Evolutionary conservation across 208 protist species (phyloP).

Genomic region (Trypanosoma congolense): DNA sequence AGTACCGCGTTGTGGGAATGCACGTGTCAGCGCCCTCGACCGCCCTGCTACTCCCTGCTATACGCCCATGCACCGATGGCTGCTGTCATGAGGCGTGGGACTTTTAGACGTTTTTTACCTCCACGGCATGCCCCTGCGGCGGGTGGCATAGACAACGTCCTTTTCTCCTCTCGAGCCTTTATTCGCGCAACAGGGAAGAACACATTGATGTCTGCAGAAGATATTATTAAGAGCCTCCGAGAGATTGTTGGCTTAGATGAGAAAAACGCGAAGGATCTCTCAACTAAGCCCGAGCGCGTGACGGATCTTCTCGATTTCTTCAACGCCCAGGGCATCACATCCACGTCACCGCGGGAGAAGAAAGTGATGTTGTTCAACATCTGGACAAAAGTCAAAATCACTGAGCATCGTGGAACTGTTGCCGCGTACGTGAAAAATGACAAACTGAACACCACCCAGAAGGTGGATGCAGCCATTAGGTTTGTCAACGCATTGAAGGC

Average conservation of each 20-base stretch:
- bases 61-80: not conserved
- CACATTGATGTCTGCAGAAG: constrained; percentile 18
- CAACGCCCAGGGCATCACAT: constrained; percentile 34
- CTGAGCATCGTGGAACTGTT: constrained; percentile 60
- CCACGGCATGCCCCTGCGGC: not conserved
- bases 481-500: constrained; percentile 60
- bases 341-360: constrained; percentile 52
- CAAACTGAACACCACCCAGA: constrained; percentile 78
- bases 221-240: constrained; percentile 45
- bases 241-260: constrained; percentile 82
- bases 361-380: constrained; percentile 87
- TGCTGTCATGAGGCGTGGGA: not conserved
- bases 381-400: constrained; percentile 83
- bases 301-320: constrained; percentile 80
- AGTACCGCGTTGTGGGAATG: not conserved
- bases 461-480: constrained; percentile 75
- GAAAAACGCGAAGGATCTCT: constrained; percentile 82
- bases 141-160: not conserved
- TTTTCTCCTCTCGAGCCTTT: constrained; percentile 24
- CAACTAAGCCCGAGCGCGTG: constrained; percentile 82
- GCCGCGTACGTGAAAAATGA: constrained; percentile 48
- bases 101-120: not conserved
- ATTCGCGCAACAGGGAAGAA: constrained; percentile 15
- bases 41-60: not conserved
- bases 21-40: not conserved